Evolutionary conservation across 352 stramenopile genomes (phyloP).

Genomic region (Pythium coloratum): DNA sequence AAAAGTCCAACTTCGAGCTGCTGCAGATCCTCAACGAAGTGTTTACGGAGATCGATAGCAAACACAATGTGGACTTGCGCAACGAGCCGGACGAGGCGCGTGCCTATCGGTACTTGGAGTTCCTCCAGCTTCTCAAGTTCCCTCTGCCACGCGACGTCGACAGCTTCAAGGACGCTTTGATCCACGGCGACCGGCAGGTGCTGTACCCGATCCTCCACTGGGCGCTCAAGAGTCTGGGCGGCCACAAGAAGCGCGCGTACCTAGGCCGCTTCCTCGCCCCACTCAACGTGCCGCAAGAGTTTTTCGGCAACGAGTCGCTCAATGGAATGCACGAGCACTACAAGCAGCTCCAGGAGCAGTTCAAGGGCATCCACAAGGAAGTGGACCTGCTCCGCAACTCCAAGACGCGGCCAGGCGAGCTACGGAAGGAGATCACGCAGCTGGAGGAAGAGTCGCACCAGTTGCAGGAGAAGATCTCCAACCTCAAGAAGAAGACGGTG

Average conservation of each 20-base stretch:
- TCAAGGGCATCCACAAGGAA: constrained; percentile 90
- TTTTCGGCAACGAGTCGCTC: constrained; percentile 85
- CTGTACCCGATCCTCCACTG: constrained; percentile 94
- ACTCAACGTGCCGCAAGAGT: constrained; percentile 92
- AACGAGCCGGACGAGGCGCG: constrained; percentile 77
- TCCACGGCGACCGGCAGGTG: constrained; percentile 80
- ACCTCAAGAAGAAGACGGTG: constrained; percentile 87
- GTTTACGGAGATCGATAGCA: constrained; percentile 85
- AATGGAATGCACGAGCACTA: constrained; percentile 89
- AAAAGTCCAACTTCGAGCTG: constrained; percentile 92
- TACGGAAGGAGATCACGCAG: constrained; percentile 90
- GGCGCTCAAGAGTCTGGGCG: constrained; percentile 82
- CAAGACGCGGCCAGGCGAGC: constrained; percentile 80
- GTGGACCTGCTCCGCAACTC: constrained; percentile 80
- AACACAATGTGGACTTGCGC: constrained; percentile 85
- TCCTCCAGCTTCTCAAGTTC: constrained; percentile 94
- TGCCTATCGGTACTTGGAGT: constrained; percentile 86
- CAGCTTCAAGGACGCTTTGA: constrained; percentile 72
- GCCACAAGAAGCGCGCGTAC: constrained; percentile 93
- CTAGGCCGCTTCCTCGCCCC: constrained; percentile 91
- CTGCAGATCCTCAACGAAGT: constrained; percentile 94
- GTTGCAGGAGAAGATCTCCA: constrained; percentile 89
- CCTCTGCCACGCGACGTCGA: constrained; percentile 73
- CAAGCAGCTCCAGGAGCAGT: constrained; percentile 92
- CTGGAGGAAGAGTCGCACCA: constrained; percentile 91